Evolutionary conservation across 306 rosid genomes (phyloP).

Genomic region (Quercus glauca): DNA sequence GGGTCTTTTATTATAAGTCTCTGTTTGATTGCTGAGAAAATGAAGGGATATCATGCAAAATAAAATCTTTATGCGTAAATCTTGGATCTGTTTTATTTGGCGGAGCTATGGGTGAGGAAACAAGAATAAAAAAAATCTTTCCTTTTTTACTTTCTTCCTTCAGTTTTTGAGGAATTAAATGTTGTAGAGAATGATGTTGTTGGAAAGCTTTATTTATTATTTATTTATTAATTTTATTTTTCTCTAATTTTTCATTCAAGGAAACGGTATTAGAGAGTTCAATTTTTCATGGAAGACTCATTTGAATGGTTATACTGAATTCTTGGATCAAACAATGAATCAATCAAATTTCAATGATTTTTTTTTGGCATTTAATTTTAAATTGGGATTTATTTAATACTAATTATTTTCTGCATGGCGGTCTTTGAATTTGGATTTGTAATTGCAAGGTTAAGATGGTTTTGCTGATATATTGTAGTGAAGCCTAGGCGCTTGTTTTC

Average conservation of each 20-base stretch:
- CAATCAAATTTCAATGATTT: neutral
- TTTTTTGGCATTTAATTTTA: neutral
- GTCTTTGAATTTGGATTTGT: slow-evolving; percentile 28
- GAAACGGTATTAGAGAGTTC: neutral
- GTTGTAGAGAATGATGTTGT: neutral
- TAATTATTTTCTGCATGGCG: slow-evolving; percentile 1
- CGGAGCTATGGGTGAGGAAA: neutral
- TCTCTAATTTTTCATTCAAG: too few species aligned
- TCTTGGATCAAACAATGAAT: too few species aligned
- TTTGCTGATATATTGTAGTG: slow-evolving; percentile 49
- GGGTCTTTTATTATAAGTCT: neutral
- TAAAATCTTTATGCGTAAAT: neutral
- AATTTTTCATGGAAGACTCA: neutral
- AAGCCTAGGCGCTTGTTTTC: slow-evolving; percentile 30
- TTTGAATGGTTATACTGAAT: neutral
- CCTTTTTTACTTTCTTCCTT: neutral
- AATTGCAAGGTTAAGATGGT: slow-evolving; percentile 46
- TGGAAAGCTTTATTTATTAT: neutral
- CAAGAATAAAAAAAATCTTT: neutral
- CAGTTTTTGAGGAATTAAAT: neutral
- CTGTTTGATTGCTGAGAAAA: slow-evolving; percentile 13
- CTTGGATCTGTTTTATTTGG: neutral
- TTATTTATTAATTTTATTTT: too few species aligned
- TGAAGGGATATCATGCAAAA: neutral
- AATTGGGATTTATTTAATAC: slow-evolving; percentile 26